Evolutionary conservation across 805 yeast species (phyloP), one percentile per base, ranked within the genome.

Genomic region (Lachancea lanzarotensis): DNA sequence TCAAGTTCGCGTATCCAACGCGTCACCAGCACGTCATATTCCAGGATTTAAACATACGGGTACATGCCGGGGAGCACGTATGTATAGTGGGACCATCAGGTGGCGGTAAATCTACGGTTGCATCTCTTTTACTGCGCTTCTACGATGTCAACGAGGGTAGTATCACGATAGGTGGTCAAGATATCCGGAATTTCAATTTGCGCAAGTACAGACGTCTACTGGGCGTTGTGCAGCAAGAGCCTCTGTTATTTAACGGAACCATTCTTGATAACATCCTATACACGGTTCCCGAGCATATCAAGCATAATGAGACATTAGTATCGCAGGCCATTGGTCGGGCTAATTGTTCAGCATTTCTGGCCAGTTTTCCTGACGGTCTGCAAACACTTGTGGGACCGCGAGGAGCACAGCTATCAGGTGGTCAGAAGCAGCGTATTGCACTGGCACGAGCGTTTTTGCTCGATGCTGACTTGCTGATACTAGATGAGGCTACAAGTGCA

Each of bases 71-170:
- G 12, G 90, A 87, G 53, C 91, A 91, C 55, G 81, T 90, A 13
- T 90, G 97, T 60, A 79, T 91, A 47, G 97, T 90, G 15, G 98
- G 98, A 1, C 96, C 96, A n/a, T 83, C 95, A 29, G 98, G 98
- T 1, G 85, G 95, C 49, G 98, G 98, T 20, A 91, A 91, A 62
- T 86, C 95, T 15, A 90, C 97, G 0, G 78, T 91, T 2, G 75
- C 90, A 6, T 86, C 90, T 42, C 67, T 91, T 42, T 66, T 91
- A 37, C 66, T 90, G 53, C 72, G 98, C 47, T 86, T 85, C 59
- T 91, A 91, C 64, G 96, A 89, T 55, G 90, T 95, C 1, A 59
- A 61, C 11, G 48, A 62, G 0, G 98, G 98, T 19, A 54, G 64
- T 7, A 78, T 91, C 29, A 53, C 67, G 3, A 72, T 90, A 17